phyloP scores from a whole-genome alignment of 177 flowering plant genomes.

The Vitis hybrid region DNA sequence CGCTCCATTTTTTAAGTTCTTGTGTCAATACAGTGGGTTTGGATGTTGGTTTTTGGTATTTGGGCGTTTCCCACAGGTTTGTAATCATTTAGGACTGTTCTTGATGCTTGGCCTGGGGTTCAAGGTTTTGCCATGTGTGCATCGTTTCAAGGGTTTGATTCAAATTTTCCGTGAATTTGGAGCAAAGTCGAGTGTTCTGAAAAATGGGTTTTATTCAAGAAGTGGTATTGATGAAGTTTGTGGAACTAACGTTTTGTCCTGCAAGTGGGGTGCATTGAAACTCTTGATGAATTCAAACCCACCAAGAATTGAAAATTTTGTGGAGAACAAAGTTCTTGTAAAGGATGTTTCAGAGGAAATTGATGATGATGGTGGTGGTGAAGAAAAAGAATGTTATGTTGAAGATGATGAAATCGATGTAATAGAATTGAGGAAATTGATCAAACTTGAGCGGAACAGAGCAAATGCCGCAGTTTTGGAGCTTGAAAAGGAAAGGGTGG shows the following conservation, averaged over 20 bases:
- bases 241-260: slow-evolving; percentile 11
- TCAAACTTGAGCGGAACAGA: slow-evolving; percentile 44
- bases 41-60: slow-evolving; percentile 43
- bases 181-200: slow-evolving; percentile 22
- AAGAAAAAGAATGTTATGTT: slow-evolving; percentile 11
- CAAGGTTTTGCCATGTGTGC: slow-evolving; percentile 27
- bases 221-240: slow-evolving; percentile 16
- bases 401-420: slow-evolving; percentile 46
- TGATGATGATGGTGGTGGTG: slow-evolving; percentile 15
- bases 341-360: background rate
- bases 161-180: slow-evolving; percentile 21
- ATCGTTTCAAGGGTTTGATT: slow-evolving; percentile 22
- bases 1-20: slow-evolving; percentile 27
- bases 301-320: background rate
- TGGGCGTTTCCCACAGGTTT: slow-evolving; percentile 25
- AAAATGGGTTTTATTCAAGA: slow-evolving; percentile 30
- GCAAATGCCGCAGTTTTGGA: slow-evolving; percentile 44
- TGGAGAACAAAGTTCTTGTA: slow-evolving; percentile 4
- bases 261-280: slow-evolving; percentile 3
- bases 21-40: slow-evolving; percentile 23
- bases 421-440: slow-evolving; percentile 37
- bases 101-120: slow-evolving; percentile 40
- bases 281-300: slow-evolving; percentile 6
- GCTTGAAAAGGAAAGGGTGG: slow-evolving; percentile 74
- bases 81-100: slow-evolving; percentile 26